Evolutionary conservation across 73 alveolate genomes (phyloP), one percentile per base, ranked within the genome.

Genomic region (Uronychia setigera): DNA sequence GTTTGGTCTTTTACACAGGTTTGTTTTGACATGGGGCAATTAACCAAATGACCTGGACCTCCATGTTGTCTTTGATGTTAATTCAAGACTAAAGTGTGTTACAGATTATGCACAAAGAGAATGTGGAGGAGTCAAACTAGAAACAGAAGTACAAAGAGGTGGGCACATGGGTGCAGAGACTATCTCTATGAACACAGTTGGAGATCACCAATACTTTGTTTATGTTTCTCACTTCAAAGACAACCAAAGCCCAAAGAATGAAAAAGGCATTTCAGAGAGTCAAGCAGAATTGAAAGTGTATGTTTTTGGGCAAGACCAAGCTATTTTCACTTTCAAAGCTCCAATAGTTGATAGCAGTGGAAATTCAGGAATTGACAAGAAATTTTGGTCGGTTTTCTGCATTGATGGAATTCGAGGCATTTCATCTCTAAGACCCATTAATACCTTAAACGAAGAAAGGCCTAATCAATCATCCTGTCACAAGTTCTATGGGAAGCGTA

Each of bases 11-110:
- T 11, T n/a, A 5, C 19, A 5, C 19, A 46, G 67, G 67, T 11
- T 85, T n/a, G 86, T 85, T 0, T 58, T 85, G 46, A 85, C 86
- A 1, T 85, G 91, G 91, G 91, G 91, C 1, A 30, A 77, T 26
- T 34, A 67, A 26, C 82, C 87, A 26, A 33, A 79, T 14, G 91
- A 85, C 32, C 76, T 85, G n/a, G 91, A 85, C 76, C 33, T 85
- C 74, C 91, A 85, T 33, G 86, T 85, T 13, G 86, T 35, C 28
- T 85, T 85, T 32, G 76, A 74, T 0, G 91, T 76, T 0, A 34
- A 83, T n/a, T 60, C 74, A 5, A 78, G 35, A 14, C 31, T 85
- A 11, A 33, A 77, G 30, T 85, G 91, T 31, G 58, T 74, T 29
- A 26, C 35, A 0, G 91, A 85, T 32, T 85, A 77, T 81, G 32